A percentile compares a stretch with the other conserved stretches of the same genome.
Conservation (phyloP, 148 eudicot species). For the Spergularia bocconei region DNA sequence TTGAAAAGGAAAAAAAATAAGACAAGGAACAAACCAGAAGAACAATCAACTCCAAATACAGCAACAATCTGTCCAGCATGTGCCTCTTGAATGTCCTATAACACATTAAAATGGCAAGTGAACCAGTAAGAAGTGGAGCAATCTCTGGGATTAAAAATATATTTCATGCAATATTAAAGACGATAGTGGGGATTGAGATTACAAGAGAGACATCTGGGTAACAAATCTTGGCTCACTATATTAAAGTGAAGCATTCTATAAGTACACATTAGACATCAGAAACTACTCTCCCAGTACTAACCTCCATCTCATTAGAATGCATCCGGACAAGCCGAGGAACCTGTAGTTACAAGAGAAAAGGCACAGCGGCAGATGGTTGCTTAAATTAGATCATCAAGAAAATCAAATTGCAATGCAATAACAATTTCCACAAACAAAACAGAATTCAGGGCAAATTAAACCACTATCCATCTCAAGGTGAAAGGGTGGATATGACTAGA, state of each 20-base stretch:
- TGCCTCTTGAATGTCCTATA: conserved; percentile 96
- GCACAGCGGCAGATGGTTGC: background rate
- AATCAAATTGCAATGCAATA: background rate
- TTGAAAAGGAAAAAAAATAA: conserved; percentile 5
- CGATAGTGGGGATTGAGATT: background rate
- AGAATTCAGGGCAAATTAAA: background rate
- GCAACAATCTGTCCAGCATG: conserved; percentile 99
- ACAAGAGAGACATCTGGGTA: background rate
- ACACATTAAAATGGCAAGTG: conserved; percentile 11
- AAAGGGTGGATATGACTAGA: background rate
- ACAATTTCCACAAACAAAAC: background rate
- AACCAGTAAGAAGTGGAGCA: background rate
- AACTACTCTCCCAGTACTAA: conserved; percentile 25
- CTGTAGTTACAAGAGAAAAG: conserved; percentile 33
- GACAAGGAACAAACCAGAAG: conserved; percentile 60
- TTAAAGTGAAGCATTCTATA: conserved; percentile 7
- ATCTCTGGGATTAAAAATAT: background rate
- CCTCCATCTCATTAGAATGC: conserved; percentile 99
- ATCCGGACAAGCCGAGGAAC: conserved; percentile 92
- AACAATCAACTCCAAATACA: conserved; percentile 96
- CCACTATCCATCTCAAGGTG: background rate
- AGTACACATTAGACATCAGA: conserved; percentile 3
- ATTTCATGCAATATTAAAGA: background rate
- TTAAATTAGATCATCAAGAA: background rate
- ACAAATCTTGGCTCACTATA: background rate